Base-by-base conservation (phyloP, 2,329 filamentous ascomycete genomes). In the Nemania sp. region DNA sequence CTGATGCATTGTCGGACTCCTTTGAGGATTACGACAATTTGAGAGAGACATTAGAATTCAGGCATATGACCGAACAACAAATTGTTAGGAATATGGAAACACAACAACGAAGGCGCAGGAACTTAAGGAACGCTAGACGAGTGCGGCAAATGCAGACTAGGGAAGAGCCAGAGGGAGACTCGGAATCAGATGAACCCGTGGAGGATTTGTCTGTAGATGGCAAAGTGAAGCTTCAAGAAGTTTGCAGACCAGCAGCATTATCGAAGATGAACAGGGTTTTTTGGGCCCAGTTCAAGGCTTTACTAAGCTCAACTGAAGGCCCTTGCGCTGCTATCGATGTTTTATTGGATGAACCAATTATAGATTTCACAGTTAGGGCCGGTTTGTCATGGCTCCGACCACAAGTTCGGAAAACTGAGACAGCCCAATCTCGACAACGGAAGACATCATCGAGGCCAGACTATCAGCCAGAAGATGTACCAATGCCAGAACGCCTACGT, bases 401-500 rank as follows among this genome's bases (percentile, higher is more conserved):
- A 26, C 3, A 9, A 6, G 3, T 6, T 20, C 17, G 28, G 17
- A 33, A 44, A 26, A 24, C 14, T 14, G 17, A 14, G 41, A 31
- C 17, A 11, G 34, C 6, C 3, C n/a, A 20, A 23, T 15, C 17
- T 9, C 26, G 22, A 28, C 26, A 44, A 31, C 19, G 11, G n/a
- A 44, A 19, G 26, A 17, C 19, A 20, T 12, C n/a, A 33, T 17
- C 41, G 5, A 33, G 14, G 31, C n/a, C 22, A 43, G 41, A 22
- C 41, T 3, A 7, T 43, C 24, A 6, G 6, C 22, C 41, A 3
- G 26, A 22, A 28, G 14, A 44, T 31, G 14, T 17, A 15, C 41
- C 17, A 23, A 44, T 44, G 26, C 41, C 41, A 8, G 41, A 44
- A 44, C 41, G 41, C 26, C 5, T 44, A n/a, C 41, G 41, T 19